Conservation (phyloP, 176 grass and related monocot genomes). For the Zoysia japonica region DNA sequence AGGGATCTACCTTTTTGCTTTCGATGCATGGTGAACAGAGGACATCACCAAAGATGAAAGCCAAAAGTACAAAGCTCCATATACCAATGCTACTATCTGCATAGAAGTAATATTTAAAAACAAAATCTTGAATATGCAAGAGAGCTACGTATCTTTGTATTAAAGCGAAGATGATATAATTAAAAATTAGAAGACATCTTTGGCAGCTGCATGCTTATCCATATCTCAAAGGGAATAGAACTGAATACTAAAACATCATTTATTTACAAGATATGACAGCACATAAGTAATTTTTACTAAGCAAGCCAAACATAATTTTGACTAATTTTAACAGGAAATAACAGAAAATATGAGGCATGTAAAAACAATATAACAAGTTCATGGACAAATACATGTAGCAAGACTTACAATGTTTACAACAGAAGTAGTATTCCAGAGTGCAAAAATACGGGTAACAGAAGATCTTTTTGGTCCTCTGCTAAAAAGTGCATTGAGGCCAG, state of each 20-base stretch:
- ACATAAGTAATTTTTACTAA: constrained; percentile 23
- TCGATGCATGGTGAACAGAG: constrained; percentile 41
- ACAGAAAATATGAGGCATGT: background rate
- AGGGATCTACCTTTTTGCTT: constrained; percentile 51
- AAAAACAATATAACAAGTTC: background rate
- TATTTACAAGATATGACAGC: background rate
- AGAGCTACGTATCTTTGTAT: no score
- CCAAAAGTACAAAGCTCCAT: constrained; percentile 60
- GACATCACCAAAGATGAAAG: constrained; percentile 48
- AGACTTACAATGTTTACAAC: constrained; percentile 88
- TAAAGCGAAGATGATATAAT: no score
- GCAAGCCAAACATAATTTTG: background rate
- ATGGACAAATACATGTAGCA: background rate
- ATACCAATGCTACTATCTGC: constrained; percentile 82
- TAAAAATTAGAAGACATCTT: constrained; percentile 13
- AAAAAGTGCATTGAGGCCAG: constrained; percentile 94
- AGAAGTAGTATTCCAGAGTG: constrained; percentile 89
- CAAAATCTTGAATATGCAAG: no score
- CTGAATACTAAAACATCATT: background rate
- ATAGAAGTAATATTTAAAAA: constrained; percentile 18
- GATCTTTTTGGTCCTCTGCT: constrained; percentile 92
- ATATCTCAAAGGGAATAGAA: background rate
- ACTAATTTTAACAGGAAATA: background rate
- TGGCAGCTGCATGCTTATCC: background rate
- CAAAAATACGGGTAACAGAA: constrained; percentile 90